Percentiles rank a stretch among this genome's conserved stretches.
Evolutionary conservation across 2,329 filamentous ascomycete species (phyloP).

Genomic region (Neonectria neomacrospora): DNA sequence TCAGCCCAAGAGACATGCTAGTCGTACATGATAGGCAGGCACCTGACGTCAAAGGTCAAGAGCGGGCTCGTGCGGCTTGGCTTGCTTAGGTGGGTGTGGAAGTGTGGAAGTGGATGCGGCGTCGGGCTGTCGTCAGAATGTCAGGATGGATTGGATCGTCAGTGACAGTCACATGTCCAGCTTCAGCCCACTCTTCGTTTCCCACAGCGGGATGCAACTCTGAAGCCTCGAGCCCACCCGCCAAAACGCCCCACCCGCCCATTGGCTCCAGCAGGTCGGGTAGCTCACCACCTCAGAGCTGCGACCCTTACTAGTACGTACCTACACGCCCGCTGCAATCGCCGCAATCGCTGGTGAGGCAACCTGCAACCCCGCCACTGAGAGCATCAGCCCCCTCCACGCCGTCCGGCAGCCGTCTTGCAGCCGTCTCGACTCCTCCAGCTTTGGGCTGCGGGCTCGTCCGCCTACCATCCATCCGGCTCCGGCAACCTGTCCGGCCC

Average conservation of each 20-base stretch:
- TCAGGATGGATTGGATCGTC: not conserved
- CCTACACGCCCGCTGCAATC: not conserved
- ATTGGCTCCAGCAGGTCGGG: not conserved
- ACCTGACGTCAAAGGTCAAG: slow-evolving; percentile 41
- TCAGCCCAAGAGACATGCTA: slow-evolving; percentile 33
- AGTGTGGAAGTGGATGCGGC: not conserved
- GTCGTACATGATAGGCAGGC: slow-evolving; percentile 43
- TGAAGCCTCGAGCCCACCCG: not conserved
- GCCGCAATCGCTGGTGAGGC: not conserved
- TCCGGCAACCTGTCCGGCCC: not conserved
- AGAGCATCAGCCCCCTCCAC: not conserved
- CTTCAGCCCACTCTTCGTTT: not conserved
- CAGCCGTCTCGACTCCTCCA: not conserved
- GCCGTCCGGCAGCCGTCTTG: not conserved
- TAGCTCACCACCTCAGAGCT: not conserved
- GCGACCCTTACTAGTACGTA: too few species aligned
- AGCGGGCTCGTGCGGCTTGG: slow-evolving; percentile 15
- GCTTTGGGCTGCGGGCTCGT: not conserved
- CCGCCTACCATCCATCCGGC: not conserved
- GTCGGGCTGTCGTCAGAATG: not conserved
- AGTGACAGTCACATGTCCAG: not conserved
- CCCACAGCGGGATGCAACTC: not conserved
- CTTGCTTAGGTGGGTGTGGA: not conserved
- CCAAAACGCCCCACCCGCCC: not conserved
- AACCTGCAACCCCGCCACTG: not conserved